phyloP scores from a whole-genome alignment of 108 stramenopile genomes.

The Epithemia pelagica region DNA sequence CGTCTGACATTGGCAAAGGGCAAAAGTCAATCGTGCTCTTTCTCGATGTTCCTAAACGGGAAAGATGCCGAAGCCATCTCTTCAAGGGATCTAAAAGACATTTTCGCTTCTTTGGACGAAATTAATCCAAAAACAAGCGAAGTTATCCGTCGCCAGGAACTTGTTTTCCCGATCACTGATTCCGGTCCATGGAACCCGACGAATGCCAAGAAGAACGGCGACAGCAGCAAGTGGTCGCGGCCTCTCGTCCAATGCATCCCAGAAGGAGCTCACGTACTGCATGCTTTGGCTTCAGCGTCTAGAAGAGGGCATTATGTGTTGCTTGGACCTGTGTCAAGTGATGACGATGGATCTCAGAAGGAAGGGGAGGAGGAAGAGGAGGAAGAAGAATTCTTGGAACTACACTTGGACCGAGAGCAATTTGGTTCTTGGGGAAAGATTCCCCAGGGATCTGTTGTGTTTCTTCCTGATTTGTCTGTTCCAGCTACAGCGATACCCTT shows the following conservation, averaged over 20 bases:
- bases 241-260: conserved; percentile 61
- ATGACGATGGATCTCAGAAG: too few species aligned
- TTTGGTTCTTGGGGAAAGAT: neutral
- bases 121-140: neutral
- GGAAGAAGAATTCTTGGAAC: conserved; percentile 1
- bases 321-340: conserved; percentile 5
- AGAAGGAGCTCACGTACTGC: conserved; percentile 63
- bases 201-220: neutral
- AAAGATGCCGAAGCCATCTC: neutral
- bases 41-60: neutral
- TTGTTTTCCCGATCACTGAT: neutral
- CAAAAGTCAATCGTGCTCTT: neutral
- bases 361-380: neutral
- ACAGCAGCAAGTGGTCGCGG: conserved; percentile 17
- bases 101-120: conserved; percentile 4
- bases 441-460: neutral
- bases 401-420: neutral
- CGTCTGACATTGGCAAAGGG: neutral
- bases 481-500: conserved; percentile 25
- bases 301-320: conserved; percentile 26
- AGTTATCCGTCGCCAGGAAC: neutral
- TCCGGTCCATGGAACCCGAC: neutral
- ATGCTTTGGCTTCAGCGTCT: conserved; percentile 57
- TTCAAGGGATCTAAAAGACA: neutral
- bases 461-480: conserved; percentile 28